Percentiles rank a stretch among this genome's conserved stretches.
These are phyloP conservation scores for Cynara cardunculus DNA, from an alignment of 129 eudicot genomes.

Conservation along the genomic window DNA sequence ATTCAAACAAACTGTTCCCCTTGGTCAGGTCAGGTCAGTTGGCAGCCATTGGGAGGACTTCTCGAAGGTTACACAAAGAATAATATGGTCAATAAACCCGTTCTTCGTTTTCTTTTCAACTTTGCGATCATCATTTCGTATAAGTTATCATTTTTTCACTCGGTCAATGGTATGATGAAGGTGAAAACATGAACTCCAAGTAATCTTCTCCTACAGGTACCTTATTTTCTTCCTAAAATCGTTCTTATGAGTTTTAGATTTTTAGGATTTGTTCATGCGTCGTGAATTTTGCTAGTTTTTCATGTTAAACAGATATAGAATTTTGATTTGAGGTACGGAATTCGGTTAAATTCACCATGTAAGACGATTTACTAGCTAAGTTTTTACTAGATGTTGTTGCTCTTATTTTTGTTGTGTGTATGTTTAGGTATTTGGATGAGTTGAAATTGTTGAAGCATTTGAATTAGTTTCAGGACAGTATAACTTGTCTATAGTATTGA, in stretches of 20 bases:
- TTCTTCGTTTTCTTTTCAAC: slow-evolving; percentile 14
- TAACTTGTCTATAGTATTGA: not conserved
- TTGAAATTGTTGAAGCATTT: not conserved
- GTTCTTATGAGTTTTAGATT: not conserved
- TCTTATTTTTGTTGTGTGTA: not conserved
- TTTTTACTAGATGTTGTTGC: not conserved
- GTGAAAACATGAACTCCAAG: slow-evolving; percentile 3
- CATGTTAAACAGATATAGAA: not conserved
- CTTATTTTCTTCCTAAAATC: not conserved
- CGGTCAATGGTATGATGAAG: not conserved
- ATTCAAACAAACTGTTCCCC: not conserved
- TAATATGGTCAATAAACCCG: slow-evolving; percentile 28
- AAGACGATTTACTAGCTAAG: not conserved
- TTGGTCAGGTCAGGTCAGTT: not conserved
- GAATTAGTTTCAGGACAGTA: not conserved
- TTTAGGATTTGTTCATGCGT: not conserved
- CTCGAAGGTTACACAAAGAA: slow-evolving; percentile 21
- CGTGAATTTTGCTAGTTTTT: not conserved
- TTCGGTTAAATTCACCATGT: not conserved
- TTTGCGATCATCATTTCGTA: slow-evolving; percentile 8
- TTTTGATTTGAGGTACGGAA: not conserved
- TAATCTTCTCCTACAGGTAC: slow-evolving; percentile 22
- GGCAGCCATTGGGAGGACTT: slow-evolving; percentile 18
- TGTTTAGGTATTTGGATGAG: not conserved
- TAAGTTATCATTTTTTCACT: slow-evolving; percentile 16